Base-by-base conservation (phyloP, 768 basidiomycete genomes). In the Tricholoma terreum region DNA sequence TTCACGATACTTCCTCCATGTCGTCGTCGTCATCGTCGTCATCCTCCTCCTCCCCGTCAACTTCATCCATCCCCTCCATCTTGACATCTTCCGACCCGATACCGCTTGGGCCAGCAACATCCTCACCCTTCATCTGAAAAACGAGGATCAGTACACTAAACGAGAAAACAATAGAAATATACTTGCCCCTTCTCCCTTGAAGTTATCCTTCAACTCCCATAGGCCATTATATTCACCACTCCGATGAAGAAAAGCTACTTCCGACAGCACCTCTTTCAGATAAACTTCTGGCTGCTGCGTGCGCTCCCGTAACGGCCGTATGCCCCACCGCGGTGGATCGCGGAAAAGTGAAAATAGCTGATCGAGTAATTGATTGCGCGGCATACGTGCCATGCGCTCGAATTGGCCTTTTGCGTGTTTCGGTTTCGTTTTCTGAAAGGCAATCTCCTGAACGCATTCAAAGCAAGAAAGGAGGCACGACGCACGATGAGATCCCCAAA, bases 341-440 rank as follows among this genome's bases (percentile, higher is more conserved):
- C 83, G 81, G 77, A 95, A 98, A 6, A 86, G 77, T 2, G 73
- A 63, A 73, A 95, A 95, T 40, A 97, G 79, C 54, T 87, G 74
- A 69, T 97, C 92, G 70, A 93, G 79, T 7, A 97, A 81, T 67
- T 95, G 89, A 73, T 93, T 89, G 54, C 88, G 81, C 6, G 92
- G 92, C 73, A 97, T 86, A 68, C 94, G 90, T n/a, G 90, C 87
- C 84, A 91, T 89, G 63, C 90, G 89, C 71, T 94, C 92, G 74
- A 89, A 89, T 12, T 82, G 75, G 27, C 87, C 87, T 63, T 90
- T 90, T 15, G 78, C 70, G 1, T 76, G 79, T 68, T 88, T 90
- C 36, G 75, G 81, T 72, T 87, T 90, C 14, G 84, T 77, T 80
- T 82, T 83, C 87, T 87, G 61, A 11, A 58, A 60, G 40, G 46